Evolutionary conservation across 140 eudicot genomes (phyloP), one percentile per base, ranked within the genome.

Genomic region (Bidens hawaiensis): DNA sequence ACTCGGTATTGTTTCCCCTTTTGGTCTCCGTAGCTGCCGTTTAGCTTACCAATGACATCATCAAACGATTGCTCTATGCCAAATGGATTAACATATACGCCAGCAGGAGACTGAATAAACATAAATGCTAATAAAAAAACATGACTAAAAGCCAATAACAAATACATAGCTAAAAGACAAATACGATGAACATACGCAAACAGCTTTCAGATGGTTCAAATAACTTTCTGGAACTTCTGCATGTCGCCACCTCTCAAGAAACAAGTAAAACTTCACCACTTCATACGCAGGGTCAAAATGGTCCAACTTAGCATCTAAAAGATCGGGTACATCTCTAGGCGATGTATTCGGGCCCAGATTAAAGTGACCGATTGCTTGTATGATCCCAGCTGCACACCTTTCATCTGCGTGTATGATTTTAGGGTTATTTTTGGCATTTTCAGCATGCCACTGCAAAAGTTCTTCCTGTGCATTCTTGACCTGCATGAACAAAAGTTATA

Each of bases 391-490:
- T 43, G 97, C 97, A 79, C 95, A 90, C 59, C 95, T 86, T 83
- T 86, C 97, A 22, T 70, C 77, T 21, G 97, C 97, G 73, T 86
- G 97, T 56, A 86, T 79, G 18, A 90, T 59, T 45, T 86, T 90
- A 33, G 94, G 90, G 81, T 86, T 90, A 65, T 76, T 72, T 81
- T 90, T 83, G 31, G 95, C 94, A 73, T 90, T 79, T 71, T 72
- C 79, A 69, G 82, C 82, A 73, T 88, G 83, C 97, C 99, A 93
- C 73, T 93, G 89, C 75, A 91, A 68, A 78, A 91, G 78, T 78
- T 89, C 97, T 68, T 89, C 97, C 81, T 89, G 97, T 50, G 97
- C 97, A 77, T 90, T 90, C 36, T 83, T 79, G 18, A 90, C 97
- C 94, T 88, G 81, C 65, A 74, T 48, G 18, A 43, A 66, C n/a